phyloP scores from a whole-genome alignment of 805 yeast species.

The Kazachstania kunashirensis region DNA sequence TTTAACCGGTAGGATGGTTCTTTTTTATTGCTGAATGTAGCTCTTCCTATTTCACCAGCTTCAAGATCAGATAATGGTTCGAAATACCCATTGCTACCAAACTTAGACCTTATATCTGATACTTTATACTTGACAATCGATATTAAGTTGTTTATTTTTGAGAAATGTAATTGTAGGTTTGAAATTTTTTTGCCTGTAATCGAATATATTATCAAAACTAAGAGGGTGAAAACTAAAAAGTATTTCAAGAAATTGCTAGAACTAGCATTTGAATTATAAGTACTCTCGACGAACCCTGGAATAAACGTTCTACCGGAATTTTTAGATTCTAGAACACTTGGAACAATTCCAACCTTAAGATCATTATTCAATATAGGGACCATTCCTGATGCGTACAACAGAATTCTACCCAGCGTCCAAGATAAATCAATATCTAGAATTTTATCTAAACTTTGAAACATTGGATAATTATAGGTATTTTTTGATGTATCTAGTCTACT shows the following conservation, averaged over 20 bases:
- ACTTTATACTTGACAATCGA: slow-evolving; percentile 5
- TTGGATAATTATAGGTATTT: slow-evolving; percentile 30
- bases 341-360: slow-evolving; percentile 20
- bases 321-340: slow-evolving; percentile 16
- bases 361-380: slow-evolving; percentile 25
- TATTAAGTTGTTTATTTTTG: background rate
- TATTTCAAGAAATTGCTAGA: background rate
- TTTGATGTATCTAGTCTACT: slow-evolving; percentile 29
- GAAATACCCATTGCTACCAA: background rate
- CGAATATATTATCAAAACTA: background rate
- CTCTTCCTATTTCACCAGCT: slow-evolving; percentile 4
- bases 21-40: background rate
- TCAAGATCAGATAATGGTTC: slow-evolving; percentile 5
- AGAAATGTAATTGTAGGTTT: background rate
- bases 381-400: slow-evolving; percentile 72
- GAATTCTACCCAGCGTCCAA: slow-evolving; percentile 89
- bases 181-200: background rate
- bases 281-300: slow-evolving; percentile 12
- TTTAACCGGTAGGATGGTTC: slow-evolving; percentile 9
- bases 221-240: background rate
- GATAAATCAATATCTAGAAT: slow-evolving; percentile 80
- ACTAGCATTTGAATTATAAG: background rate
- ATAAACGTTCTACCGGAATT: slow-evolving; percentile 19
- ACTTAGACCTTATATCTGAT: background rate
- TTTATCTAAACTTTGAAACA: slow-evolving; percentile 74